These are phyloP conservation scores for Drechslerella coelobrocha DNA, from an alignment of 2,329 filamentous ascomycete species.

Conservation along the genomic window DNA sequence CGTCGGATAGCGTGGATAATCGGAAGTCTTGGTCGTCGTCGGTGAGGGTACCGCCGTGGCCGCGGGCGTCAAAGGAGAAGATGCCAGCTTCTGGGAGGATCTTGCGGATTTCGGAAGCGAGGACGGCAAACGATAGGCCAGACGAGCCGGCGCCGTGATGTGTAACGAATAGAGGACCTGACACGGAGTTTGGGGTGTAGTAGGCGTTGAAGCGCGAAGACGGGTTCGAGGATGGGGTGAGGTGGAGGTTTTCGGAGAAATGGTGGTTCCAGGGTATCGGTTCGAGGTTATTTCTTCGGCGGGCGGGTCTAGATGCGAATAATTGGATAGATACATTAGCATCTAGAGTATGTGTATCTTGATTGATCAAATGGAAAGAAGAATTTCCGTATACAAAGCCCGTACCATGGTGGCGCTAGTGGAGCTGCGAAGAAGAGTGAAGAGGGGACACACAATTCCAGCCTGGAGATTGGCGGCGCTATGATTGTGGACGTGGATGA, in stretches of 20 bases:
- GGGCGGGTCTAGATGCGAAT: conserved; percentile 25
- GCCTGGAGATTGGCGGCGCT: conserved; percentile 76
- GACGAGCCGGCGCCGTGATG: conserved; percentile 96
- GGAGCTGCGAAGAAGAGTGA: conserved; percentile 26
- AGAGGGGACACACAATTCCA: conserved; percentile 66
- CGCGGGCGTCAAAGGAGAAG: conserved; percentile 82
- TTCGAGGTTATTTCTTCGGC: conserved; percentile 65
- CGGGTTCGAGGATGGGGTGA: conserved; percentile 63
- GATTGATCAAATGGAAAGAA: conserved; percentile 12
- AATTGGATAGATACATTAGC: conserved; percentile 27
- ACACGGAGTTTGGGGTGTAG: conserved; percentile 77
- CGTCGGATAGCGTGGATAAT: conserved; percentile 73
- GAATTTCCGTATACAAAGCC: conserved; percentile 55
- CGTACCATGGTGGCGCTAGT: conserved; percentile 35
- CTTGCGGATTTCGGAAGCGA: conserved; percentile 78
- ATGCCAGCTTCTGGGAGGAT: conserved; percentile 80
- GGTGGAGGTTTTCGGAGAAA: conserved; percentile 84
- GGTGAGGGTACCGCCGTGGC: conserved; percentile 69
- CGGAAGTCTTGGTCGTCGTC: conserved; percentile 67
- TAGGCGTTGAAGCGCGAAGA: conserved; percentile 76
- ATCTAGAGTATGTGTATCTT: conserved; percentile 55
- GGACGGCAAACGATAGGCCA: conserved; percentile 85
- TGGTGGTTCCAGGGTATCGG: conserved; percentile 85
- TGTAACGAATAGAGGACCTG: conserved; percentile 84
- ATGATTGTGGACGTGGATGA: conserved; percentile 93